phyloP scores from a whole-genome alignment of 2,329 filamentous ascomycete species.

The Mycosphaerella sp. region DNA sequence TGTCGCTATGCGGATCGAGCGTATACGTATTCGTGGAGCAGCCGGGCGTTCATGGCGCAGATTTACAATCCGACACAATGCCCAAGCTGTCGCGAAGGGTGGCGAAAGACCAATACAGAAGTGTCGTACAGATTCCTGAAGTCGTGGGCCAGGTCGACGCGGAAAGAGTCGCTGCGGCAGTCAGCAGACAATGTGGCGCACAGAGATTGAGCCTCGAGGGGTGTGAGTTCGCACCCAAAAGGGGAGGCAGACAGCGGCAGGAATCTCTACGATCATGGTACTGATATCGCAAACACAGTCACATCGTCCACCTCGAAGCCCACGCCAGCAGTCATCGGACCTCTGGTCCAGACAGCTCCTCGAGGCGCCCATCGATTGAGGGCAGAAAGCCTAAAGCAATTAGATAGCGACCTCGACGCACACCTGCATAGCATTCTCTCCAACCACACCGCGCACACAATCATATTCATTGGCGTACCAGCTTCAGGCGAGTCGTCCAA shows the following conservation, averaged over 20 bases:
- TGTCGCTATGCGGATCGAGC: constrained; percentile 40
- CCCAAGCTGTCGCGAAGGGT: constrained; percentile 49
- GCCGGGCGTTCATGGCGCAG: constrained; percentile 62
- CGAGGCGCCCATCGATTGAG: constrained; percentile 3
- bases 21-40: constrained; percentile 72
- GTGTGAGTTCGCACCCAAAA: not conserved
- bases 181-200: constrained; percentile 42
- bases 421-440: constrained; percentile 13
- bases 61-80: constrained; percentile 50
- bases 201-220: constrained; percentile 13
- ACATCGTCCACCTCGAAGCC: constrained; percentile 8
- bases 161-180: constrained; percentile 36
- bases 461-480: constrained; percentile 13
- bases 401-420: constrained; percentile 18
- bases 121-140: constrained; percentile 44
- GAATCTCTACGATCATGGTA: not conserved
- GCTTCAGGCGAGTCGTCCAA: constrained; percentile 4
- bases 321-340: constrained; percentile 12
- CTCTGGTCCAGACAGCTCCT: constrained; percentile 10
- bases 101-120: constrained; percentile 31
- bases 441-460: constrained; percentile 16
- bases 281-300: constrained; percentile 2
- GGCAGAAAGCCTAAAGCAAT: constrained; percentile 7
- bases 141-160: constrained; percentile 47
- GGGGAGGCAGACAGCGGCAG: not conserved